These are phyloP conservation scores for Tetragonia tetragonoides DNA, from an alignment of 148 eudicot genomes.

Conservation along the genomic window DNA sequence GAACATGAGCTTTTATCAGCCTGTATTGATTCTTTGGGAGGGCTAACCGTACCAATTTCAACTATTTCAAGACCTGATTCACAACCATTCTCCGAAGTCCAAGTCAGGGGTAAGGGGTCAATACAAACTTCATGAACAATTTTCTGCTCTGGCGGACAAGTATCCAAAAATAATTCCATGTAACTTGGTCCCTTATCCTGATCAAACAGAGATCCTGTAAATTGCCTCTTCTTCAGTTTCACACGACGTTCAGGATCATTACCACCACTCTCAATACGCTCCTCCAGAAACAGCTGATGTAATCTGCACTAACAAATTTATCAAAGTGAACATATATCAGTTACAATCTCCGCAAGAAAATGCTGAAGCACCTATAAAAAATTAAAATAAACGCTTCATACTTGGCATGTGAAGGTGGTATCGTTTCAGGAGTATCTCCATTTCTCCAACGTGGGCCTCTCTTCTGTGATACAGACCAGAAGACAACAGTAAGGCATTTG, in stretches of 20 bases:
- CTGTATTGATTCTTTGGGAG: constrained; percentile 38
- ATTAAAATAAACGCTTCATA: constrained; percentile 30
- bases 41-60: constrained; percentile 47
- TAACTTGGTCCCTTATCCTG: constrained; percentile 63
- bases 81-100: constrained; percentile 30
- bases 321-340: constrained; percentile 15
- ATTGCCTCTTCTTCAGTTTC: constrained; percentile 75
- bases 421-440: constrained; percentile 66
- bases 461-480: constrained; percentile 46
- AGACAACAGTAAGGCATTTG: constrained; percentile 10
- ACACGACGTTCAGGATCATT: constrained; percentile 72
- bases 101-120: constrained; percentile 37
- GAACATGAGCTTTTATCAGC: constrained; percentile 40
- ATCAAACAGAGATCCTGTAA: constrained; percentile 63
- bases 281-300: constrained; percentile 89
- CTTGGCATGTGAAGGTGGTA: constrained; percentile 82
- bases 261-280: constrained; percentile 68
- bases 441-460: constrained; percentile 82
- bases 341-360: background rate
- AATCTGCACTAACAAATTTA: constrained; percentile 52
- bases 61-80: constrained; percentile 52
- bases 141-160: constrained; percentile 57
- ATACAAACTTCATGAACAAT: constrained; percentile 48
- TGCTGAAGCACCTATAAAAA: constrained; percentile 7
- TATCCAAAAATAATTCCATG: constrained; percentile 72